Evolutionary conservation across 768 basidiomycete species (phyloP).

Genomic region (Hygrocybe punicea): DNA sequence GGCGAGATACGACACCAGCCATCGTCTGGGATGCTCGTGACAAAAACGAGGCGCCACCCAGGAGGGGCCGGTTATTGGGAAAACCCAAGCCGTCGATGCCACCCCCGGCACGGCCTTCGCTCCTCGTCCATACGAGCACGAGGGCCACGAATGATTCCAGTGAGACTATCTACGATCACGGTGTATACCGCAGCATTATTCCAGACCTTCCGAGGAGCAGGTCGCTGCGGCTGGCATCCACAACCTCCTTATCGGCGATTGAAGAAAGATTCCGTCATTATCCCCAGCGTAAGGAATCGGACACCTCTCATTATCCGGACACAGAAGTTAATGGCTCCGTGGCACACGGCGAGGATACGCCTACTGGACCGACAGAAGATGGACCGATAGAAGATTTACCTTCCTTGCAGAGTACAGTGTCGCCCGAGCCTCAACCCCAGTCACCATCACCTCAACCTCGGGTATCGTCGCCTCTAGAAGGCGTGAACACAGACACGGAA

Average conservation of each 20-base stretch:
- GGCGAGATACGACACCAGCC: not conserved
- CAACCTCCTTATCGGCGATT: not conserved
- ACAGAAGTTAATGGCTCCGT: too few relatives aligned
- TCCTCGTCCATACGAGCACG: conserved; percentile 14
- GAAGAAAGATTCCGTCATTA: not conserved
- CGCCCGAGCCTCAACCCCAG: too few relatives aligned
- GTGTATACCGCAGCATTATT: not conserved
- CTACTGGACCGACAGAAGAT: too few relatives aligned
- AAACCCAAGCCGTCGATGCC: not conserved
- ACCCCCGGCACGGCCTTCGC: conserved; percentile 9
- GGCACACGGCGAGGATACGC: too few relatives aligned
- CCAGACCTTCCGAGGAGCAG: not conserved
- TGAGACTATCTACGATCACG: not conserved
- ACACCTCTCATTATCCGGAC: too few relatives aligned
- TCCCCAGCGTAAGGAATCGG: not conserved
- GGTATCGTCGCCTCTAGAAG: too few relatives aligned
- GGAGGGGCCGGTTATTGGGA: not conserved
- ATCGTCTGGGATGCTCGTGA: not conserved
- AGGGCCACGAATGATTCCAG: not conserved
- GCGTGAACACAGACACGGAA: not conserved
- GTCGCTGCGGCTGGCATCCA: not conserved
- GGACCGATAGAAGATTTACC: too few relatives aligned
- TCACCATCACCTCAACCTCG: too few relatives aligned
- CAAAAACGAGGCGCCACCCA: not conserved
- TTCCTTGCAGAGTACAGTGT: too few relatives aligned